Conservation (phyloP, 192 early-diverging fungal genomes). For the Coemansia erecta region DNA sequence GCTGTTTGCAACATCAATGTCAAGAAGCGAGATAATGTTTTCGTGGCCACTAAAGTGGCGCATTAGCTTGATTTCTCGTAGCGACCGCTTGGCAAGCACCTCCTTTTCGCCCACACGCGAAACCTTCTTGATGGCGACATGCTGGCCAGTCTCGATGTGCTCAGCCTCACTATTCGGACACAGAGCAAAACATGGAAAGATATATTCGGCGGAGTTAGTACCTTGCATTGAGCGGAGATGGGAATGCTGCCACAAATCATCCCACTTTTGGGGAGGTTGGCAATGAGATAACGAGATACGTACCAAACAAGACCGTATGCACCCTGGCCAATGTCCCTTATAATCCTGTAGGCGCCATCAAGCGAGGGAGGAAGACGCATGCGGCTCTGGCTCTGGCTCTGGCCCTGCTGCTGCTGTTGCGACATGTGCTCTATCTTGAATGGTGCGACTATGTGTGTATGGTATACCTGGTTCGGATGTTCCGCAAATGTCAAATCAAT, state of each 20-base stretch:
- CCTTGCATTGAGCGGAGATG: neutral
- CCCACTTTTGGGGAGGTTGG: neutral
- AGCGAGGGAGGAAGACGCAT: constrained; percentile 60
- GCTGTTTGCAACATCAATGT: constrained; percentile 82
- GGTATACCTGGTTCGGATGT: neutral
- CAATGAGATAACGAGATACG: neutral
- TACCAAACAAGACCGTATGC: constrained; percentile 89
- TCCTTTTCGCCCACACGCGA: constrained; percentile 79
- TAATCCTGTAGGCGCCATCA: constrained; percentile 63
- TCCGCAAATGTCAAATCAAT: neutral
- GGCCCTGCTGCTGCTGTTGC: constrained; percentile 23
- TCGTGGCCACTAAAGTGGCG: constrained; percentile 92
- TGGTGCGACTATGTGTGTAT: neutral
- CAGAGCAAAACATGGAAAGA: neutral
- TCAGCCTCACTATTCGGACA: constrained; percentile 69
- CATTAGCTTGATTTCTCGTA: constrained; percentile 91
- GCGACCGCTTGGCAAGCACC: constrained; percentile 82
- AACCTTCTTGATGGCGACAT: constrained; percentile 94
- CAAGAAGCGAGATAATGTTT: constrained; percentile 90
- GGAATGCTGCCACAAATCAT: neutral
- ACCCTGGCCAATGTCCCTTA: constrained; percentile 84
- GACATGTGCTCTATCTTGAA: constrained; percentile 12
- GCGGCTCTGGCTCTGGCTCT: constrained; percentile 23
- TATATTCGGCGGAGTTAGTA: neutral
- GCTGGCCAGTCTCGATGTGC: constrained; percentile 72